These are phyloP conservation scores for Trifolium fragiferum DNA, from an alignment of 306 rosid genomes.

Conservation along the genomic window DNA sequence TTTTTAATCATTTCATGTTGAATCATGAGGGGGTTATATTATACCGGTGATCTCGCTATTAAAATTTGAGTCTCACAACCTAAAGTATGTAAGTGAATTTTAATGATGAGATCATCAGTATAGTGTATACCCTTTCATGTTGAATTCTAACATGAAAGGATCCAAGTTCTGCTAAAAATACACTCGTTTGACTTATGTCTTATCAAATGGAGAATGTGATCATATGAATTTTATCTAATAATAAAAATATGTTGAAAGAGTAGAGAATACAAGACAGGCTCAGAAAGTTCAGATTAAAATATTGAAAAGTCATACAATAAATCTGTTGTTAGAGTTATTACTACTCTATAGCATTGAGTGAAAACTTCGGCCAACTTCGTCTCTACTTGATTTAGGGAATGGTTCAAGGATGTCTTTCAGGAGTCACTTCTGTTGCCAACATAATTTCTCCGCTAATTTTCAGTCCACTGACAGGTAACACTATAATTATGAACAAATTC, in stretches of 20 bases:
- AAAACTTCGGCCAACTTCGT: neutral
- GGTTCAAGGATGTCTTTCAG: conserved; percentile 90
- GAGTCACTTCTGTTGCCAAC: conserved; percentile 74
- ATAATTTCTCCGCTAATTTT: conserved; percentile 74
- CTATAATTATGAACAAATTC: conserved; percentile 3
- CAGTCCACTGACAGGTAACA: conserved; percentile 84
- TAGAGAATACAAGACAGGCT: neutral
- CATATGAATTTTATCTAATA: neutral
- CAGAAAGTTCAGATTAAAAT: conserved; percentile 21
- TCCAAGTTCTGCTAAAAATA: neutral
- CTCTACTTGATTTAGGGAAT: conserved; percentile 60
- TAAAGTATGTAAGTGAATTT: neutral
- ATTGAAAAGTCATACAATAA: conserved; percentile 2
- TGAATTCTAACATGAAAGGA: neutral
- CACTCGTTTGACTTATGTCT: neutral
- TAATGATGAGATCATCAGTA: neutral
- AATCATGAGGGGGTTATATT: neutral
- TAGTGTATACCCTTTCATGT: neutral
- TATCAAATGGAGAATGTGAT: neutral
- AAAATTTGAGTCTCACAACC: too few species aligned
- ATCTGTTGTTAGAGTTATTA: neutral
- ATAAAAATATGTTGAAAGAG: neutral
- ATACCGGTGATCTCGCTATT: neutral
- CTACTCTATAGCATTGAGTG: neutral
- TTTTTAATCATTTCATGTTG: neutral